Conservation (phyloP, 2,329 filamentous ascomycete species). For the Fusarium sacchari region DNA sequence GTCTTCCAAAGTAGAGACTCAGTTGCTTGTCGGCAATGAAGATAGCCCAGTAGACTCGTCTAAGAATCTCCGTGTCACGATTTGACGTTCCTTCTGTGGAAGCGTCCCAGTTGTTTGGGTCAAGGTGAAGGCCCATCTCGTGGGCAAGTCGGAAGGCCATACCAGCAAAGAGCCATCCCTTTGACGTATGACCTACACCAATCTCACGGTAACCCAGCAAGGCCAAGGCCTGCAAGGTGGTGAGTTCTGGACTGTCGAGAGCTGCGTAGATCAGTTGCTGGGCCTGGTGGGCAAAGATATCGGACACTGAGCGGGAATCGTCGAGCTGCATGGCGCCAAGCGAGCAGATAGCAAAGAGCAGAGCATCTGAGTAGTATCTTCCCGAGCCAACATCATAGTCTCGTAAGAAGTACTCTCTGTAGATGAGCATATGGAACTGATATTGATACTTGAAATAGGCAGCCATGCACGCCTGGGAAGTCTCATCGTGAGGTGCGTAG, state of each 20-base stretch:
- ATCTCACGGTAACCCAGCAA: slow-evolving; percentile 59
- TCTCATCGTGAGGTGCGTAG: slow-evolving; percentile 57
- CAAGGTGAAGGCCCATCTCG: slow-evolving; percentile 63
- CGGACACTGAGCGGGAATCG: slow-evolving; percentile 52
- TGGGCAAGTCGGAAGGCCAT: slow-evolving; percentile 63
- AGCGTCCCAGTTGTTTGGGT: slow-evolving; percentile 60
- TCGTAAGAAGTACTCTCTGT: slow-evolving; percentile 61
- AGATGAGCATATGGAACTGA: slow-evolving; percentile 60
- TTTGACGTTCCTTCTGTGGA: slow-evolving; percentile 46
- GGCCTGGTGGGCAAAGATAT: slow-evolving; percentile 57
- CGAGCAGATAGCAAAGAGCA: slow-evolving; percentile 60
- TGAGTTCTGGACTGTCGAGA: slow-evolving; percentile 58
- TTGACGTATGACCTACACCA: slow-evolving; percentile 58
- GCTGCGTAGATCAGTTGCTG: slow-evolving; percentile 56
- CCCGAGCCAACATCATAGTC: slow-evolving; percentile 59
- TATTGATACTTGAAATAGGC: slow-evolving; percentile 60
- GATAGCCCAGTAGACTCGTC: slow-evolving; percentile 61
- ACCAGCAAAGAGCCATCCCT: slow-evolving; percentile 62
- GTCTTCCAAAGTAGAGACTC: slow-evolving; percentile 61
- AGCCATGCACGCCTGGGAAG: slow-evolving; percentile 57
- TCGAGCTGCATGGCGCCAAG: slow-evolving; percentile 59
- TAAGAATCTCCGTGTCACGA: slow-evolving; percentile 58
- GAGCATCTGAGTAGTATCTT: slow-evolving; percentile 60
- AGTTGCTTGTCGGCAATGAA: slow-evolving; percentile 62
- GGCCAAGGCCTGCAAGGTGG: slow-evolving; percentile 57